Percentiles rank a stretch among this genome's conserved stretches.
Conservation (phyloP, 106 monocot species). For the Acanthochlamys bracteata region DNA sequence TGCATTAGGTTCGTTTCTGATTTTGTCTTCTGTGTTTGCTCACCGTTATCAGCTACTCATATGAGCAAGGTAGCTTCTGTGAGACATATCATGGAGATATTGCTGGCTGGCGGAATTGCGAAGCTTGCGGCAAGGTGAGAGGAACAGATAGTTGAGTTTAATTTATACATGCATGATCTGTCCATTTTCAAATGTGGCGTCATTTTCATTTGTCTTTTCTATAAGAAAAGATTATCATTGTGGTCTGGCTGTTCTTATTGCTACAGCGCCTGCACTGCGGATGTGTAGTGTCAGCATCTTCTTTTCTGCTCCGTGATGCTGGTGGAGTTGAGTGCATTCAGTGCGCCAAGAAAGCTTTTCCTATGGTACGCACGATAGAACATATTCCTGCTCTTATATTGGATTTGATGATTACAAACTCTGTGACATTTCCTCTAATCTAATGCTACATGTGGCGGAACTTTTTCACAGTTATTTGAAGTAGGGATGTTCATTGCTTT, state of each 20-base stretch:
- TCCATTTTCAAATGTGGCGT: neutral
- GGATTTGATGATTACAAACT: no score
- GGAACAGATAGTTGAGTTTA: neutral
- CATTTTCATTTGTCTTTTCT: neutral
- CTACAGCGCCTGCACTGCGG: conserved; percentile 2
- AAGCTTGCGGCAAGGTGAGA: neutral
- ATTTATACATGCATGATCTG: neutral
- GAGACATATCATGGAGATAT: neutral
- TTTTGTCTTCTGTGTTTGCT: neutral
- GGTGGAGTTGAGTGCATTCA: neutral
- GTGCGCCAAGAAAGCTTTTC: neutral
- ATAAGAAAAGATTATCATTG: neutral
- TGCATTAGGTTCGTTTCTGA: neutral
- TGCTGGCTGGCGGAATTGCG: conserved; percentile 4
- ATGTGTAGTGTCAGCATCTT: neutral
- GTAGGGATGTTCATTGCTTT: no score
- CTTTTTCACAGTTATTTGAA: no score
- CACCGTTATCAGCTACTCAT: neutral
- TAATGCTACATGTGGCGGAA: no score
- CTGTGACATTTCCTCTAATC: no score
- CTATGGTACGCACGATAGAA: neutral
- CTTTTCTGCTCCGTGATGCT: neutral
- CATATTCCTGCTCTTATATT: neutral
- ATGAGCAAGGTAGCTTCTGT: neutral
- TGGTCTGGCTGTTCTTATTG: neutral